Conservation (phyloP, 1,284 basidiomycete genomes). For the Marasmius oreades region DNA sequence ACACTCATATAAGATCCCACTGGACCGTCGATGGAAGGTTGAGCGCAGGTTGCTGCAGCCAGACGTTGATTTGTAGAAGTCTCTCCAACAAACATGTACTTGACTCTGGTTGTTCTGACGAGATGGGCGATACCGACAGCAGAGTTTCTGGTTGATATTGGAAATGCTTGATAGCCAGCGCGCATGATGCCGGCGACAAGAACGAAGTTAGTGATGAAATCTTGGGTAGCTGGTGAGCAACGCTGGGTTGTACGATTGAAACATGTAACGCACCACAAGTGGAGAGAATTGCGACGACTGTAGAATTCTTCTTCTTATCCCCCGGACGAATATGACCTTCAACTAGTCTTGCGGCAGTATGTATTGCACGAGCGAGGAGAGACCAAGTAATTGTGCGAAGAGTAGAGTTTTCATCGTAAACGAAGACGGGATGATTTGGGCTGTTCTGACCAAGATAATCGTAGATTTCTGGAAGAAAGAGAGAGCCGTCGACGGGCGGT, state of each 20-base stretch:
- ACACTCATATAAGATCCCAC: slow-evolving; percentile 7
- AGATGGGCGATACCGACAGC: slow-evolving; percentile 13
- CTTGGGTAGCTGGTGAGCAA: slow-evolving; percentile 1
- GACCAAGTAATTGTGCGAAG: slow-evolving; percentile 9
- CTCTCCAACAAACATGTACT: slow-evolving; percentile 7
- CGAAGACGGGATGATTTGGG: slow-evolving; percentile 20
- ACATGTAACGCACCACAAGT: slow-evolving; percentile 15
- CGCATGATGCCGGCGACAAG: slow-evolving; percentile 16
- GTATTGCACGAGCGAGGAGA: slow-evolving; percentile 6
- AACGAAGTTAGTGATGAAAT: slow-evolving; percentile 13
- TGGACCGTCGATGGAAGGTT: slow-evolving; percentile 5
- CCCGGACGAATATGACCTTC: neutral
- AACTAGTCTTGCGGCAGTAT: slow-evolving; percentile 6
- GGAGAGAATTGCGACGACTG: slow-evolving; percentile 20
- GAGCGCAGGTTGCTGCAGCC: slow-evolving; percentile 5
- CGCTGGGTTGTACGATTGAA: neutral
- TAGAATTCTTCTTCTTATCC: slow-evolving; percentile 7
- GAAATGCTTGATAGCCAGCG: slow-evolving; percentile 17
- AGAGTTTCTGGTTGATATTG: slow-evolving; percentile 14
- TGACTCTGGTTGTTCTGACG: slow-evolving; percentile 9
- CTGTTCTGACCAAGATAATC: slow-evolving; percentile 19
- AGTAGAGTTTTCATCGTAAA: slow-evolving; percentile 13
- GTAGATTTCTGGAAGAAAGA: slow-evolving; percentile 20
- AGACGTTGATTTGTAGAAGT: slow-evolving; percentile 2
- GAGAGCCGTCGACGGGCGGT: slow-evolving; percentile 15